Conservation (phyloP, 2,329 filamentous ascomycete genomes). For the Fusarium cicatricum region DNA sequence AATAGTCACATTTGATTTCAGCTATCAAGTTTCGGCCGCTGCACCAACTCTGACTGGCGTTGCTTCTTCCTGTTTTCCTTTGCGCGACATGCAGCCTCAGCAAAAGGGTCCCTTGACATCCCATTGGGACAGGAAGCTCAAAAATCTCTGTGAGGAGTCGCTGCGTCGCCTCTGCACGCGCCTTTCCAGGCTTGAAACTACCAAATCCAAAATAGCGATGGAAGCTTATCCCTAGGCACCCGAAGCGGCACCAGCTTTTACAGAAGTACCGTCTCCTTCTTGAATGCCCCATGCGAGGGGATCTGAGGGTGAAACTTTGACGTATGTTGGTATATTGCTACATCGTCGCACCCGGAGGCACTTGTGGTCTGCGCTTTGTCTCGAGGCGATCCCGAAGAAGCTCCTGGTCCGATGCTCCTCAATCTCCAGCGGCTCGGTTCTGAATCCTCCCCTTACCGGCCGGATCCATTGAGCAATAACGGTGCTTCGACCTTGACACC, state of each 20-base stretch:
- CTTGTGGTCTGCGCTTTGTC: slow-evolving; percentile 30
- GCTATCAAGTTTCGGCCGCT: slow-evolving; percentile 12
- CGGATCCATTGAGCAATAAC: slow-evolving; percentile 34
- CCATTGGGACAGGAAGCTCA: slow-evolving; percentile 15
- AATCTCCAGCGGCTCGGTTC: slow-evolving; percentile 26
- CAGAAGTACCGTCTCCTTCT: slow-evolving; percentile 12
- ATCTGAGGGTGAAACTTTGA: slow-evolving; percentile 34
- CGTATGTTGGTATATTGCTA: slow-evolving; percentile 29
- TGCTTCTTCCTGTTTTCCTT: slow-evolving; percentile 29
- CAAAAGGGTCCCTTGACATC: slow-evolving; percentile 12
- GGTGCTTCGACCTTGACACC: slow-evolving; percentile 27
- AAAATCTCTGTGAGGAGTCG: slow-evolving; percentile 7
- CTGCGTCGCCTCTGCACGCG: slow-evolving; percentile 17
- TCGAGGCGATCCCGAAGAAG: slow-evolving; percentile 38
- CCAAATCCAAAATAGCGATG: slow-evolving; percentile 2
- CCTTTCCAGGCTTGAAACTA: neutral
- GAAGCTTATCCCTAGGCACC: slow-evolving; percentile 6
- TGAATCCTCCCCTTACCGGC: slow-evolving; percentile 21
- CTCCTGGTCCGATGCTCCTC: slow-evolving; percentile 15
- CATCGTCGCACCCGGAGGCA: slow-evolving; percentile 20
- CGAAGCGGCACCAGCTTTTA: slow-evolving; percentile 17
- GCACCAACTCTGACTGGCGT: slow-evolving; percentile 21
- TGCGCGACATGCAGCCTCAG: slow-evolving; percentile 23
- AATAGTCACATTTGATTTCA: slow-evolving; percentile 17
- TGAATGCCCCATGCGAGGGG: slow-evolving; percentile 33